Percentiles rank a stretch among this genome's conserved stretches.
Conservation (phyloP, 2,329 filamentous ascomycete species). For the Microsporum canis region DNA sequence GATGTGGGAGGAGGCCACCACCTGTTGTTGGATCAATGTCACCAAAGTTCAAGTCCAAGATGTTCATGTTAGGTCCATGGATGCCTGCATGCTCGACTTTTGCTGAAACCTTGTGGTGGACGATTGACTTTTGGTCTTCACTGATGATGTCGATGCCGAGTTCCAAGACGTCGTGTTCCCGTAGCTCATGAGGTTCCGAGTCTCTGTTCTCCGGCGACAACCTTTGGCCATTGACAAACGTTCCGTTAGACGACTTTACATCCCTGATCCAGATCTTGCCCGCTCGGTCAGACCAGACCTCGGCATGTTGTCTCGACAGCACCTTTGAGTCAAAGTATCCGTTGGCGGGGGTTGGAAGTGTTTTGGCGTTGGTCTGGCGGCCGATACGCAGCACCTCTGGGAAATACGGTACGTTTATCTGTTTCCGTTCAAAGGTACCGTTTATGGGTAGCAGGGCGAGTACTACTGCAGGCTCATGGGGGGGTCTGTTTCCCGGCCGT, state of each 20-base stretch:
- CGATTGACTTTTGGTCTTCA: slow-evolving; percentile 95
- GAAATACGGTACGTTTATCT: slow-evolving; percentile 81
- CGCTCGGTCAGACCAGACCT: slow-evolving; percentile 76
- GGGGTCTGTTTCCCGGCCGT: slow-evolving; percentile 32
- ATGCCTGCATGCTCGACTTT: slow-evolving; percentile 93
- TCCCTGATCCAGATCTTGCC: slow-evolving; percentile 94
- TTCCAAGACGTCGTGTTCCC: slow-evolving; percentile 83
- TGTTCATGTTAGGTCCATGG: slow-evolving; percentile 53
- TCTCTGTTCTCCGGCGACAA: slow-evolving; percentile 90
- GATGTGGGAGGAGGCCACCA: slow-evolving; percentile 58
- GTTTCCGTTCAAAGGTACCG: slow-evolving; percentile 93
- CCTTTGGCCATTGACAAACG: slow-evolving; percentile 87
- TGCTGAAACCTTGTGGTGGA: slow-evolving; percentile 95
- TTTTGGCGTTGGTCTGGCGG: slow-evolving; percentile 94
- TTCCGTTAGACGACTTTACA: slow-evolving; percentile 97
- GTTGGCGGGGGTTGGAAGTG: slow-evolving; percentile 77
- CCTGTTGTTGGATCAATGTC: slow-evolving; percentile 73
- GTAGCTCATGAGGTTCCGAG: slow-evolving; percentile 86
- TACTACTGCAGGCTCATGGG: slow-evolving; percentile 57
- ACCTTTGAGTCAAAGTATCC: slow-evolving; percentile 98
- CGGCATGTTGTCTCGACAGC: slow-evolving; percentile 86
- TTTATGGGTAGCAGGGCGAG: slow-evolving; percentile 84
- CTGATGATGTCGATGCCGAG: slow-evolving; percentile 97
- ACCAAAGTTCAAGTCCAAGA: slow-evolving; percentile 81
- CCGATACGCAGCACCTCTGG: slow-evolving; percentile 94